Evolutionary conservation across 371 early-diverging fungal species (phyloP).

Genomic region (Syncephalastrum contaminatum): DNA sequence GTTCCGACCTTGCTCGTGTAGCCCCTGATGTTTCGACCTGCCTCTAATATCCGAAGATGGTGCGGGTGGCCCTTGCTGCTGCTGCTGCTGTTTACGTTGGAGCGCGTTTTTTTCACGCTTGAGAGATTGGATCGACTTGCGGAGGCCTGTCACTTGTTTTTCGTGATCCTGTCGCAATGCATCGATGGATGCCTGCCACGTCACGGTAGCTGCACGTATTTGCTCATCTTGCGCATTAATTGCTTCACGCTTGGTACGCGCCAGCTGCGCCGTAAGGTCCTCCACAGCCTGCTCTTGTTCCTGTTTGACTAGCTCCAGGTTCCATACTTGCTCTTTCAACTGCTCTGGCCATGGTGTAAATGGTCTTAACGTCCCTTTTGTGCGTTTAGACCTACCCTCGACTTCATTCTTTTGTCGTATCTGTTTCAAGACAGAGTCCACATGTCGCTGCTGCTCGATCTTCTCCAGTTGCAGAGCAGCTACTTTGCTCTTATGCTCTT

Average conservation of each 20-base stretch:
- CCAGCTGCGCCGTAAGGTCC: slow-evolving; percentile 34
- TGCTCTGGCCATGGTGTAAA: slow-evolving; percentile 15
- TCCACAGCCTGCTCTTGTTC: slow-evolving; percentile 40
- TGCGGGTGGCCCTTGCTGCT: not conserved
- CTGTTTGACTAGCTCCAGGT: slow-evolving; percentile 39
- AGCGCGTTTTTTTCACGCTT: slow-evolving; percentile 19
- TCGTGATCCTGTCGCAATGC: slow-evolving; percentile 23
- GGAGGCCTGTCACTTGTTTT: slow-evolving; percentile 12
- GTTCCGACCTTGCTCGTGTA: not conserved
- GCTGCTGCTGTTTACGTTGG: slow-evolving; percentile 7
- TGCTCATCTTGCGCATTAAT: slow-evolving; percentile 36
- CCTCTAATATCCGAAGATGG: not conserved
- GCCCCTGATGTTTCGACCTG: not conserved
- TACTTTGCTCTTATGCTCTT: slow-evolving; percentile 54
- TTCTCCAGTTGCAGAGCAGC: slow-evolving; percentile 53
- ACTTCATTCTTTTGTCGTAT: slow-evolving; percentile 45
- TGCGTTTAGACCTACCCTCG: slow-evolving; percentile 38
- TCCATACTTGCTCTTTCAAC: slow-evolving; percentile 38
- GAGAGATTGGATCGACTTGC: slow-evolving; percentile 15
- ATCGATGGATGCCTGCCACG: slow-evolving; percentile 15
- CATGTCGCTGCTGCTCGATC: slow-evolving; percentile 50
- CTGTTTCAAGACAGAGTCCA: slow-evolving; percentile 53
- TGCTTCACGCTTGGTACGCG: not conserved
- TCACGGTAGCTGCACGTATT: slow-evolving; percentile 16
- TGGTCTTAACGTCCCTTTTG: not conserved